Evolutionary conservation across 495 filamentous ascomycete genomes (phyloP), one percentile per base, ranked within the genome.

Genomic region (Penicillium odoratum): DNA sequence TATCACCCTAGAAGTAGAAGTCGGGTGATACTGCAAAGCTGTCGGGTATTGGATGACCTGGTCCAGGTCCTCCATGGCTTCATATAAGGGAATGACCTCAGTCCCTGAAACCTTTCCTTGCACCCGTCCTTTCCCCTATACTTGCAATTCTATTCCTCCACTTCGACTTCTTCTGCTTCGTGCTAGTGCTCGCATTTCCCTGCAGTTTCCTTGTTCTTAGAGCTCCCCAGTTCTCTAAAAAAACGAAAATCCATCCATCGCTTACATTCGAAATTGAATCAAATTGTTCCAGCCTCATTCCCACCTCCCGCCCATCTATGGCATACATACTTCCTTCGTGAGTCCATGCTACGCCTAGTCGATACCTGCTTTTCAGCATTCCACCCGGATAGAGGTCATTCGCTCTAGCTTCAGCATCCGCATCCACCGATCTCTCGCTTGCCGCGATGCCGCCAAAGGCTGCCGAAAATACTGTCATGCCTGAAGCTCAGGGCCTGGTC

Each of bases 401-500:
- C 25, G 0, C 7, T 47, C 15, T 47, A 29, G 44, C 8, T 11
- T 16, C 11, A 15, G 38, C 15, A 16, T n/a, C 38, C 7, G 13
- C 7, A 28, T 33, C 5, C 26, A 33, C 33, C 28, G 10, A 31
- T 49, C 47, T 3, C 40, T 13, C 26, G 4, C 30, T 16, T n/a
- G 15, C 31, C 51, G 51, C 47, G 6, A 76, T 74, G 72, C 57
- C 68, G 3, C 60, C 68, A n/a, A 74, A 69, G 36, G 46, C 34
- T 40, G 52, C 52, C 16, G 66, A 71, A 47, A 65, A 72, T 48
- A 53, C 28, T 43, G 48, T 67, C 16, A 57, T 77, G 33, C 74
- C 73, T 31, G 74, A 77, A 59, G 68, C 66, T 29, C 65, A 69
- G 48, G 74, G 73, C n/a, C 59, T 77, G 36, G 69, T 61, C 53